Evolutionary conservation across 805 yeast species (phyloP), one percentile per base, ranked within the genome.

Genomic region (Yarrowia sp.): DNA sequence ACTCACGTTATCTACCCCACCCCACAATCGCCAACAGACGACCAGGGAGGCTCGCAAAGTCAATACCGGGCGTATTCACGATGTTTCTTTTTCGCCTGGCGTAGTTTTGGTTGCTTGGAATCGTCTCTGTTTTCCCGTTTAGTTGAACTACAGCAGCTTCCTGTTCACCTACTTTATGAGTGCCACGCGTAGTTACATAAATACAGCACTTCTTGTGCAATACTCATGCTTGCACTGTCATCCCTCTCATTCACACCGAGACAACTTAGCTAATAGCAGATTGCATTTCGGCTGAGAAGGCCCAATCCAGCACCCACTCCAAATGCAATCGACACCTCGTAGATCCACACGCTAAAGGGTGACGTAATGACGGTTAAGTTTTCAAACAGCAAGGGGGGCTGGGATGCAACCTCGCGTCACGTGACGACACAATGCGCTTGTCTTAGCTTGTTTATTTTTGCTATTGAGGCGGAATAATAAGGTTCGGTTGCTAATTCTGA

Each of bases 301-400:
- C 49, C 49, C 33, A 44, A 44, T 27, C 6, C 33, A 44, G 49
- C 8, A 25, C 18, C 32, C n/a, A 13, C 16, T 6, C 49, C 49
- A 44, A 44, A 44, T 44, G 49, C 49, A 44, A 44, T 27, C 49
- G 33, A 44, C 33, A 44, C 35, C 33, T 29, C 29, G 51, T 44
- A 44, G 51, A 44, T 44, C 51, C 51, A 16, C 18, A 27, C 19
- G 32, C 35, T 44, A 44, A 44, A 18, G 4, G 35, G 51, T 44
- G 51, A 44, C 51, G 51, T 44, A 44, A 44, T 44, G 16, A 18
- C 18, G 18, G 35, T 44, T 29, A 44, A 29, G 51, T 10, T 44
- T 44, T 3, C n/a, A 3, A 16, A 16, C 35, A 29, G 35, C 35
- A 25, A 44, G 35, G 51, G 49, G 51, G 46, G 18, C 9, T 16